Conservation (phyloP, 179 eudicot species). For the Heliamphora pulchella region DNA sequence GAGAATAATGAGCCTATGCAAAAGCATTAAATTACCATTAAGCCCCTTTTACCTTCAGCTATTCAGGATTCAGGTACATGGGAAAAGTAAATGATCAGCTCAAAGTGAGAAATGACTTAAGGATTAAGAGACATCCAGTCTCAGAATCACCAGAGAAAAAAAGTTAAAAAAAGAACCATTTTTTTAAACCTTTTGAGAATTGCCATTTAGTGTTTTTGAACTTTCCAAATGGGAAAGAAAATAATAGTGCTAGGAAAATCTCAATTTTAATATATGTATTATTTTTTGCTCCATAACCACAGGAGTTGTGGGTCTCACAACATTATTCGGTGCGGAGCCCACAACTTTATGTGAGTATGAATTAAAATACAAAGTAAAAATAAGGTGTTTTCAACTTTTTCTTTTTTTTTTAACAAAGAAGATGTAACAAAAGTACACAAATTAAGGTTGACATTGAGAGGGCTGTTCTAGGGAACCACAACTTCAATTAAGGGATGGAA, state of each 20-base stretch:
- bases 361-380: too few species aligned
- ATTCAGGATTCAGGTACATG: neutral
- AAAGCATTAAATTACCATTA: neutral
- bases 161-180: neutral
- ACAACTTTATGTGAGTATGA: too few species aligned
- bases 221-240: too few species aligned
- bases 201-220: neutral
- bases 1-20: slow-evolving; percentile 1
- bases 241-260: too few species aligned
- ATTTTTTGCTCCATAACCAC: too few species aligned
- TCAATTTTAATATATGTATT: too few species aligned
- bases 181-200: neutral
- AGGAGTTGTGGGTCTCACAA: too few species aligned
- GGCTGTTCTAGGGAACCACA: slow-evolving; percentile 6
- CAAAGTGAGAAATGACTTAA: neutral
- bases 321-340: too few species aligned
- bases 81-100: neutral
- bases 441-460: neutral
- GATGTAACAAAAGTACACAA: neutral
- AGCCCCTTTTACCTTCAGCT: neutral
- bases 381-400: too few species aligned
- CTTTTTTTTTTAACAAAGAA: too few species aligned
- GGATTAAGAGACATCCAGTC: neutral
- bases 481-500: too few species aligned
- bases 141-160: neutral